Evolutionary conservation across 1,284 basidiomycete species (phyloP), one percentile per base, ranked within the genome.

Genomic region (Caloboletus firmus): DNA sequence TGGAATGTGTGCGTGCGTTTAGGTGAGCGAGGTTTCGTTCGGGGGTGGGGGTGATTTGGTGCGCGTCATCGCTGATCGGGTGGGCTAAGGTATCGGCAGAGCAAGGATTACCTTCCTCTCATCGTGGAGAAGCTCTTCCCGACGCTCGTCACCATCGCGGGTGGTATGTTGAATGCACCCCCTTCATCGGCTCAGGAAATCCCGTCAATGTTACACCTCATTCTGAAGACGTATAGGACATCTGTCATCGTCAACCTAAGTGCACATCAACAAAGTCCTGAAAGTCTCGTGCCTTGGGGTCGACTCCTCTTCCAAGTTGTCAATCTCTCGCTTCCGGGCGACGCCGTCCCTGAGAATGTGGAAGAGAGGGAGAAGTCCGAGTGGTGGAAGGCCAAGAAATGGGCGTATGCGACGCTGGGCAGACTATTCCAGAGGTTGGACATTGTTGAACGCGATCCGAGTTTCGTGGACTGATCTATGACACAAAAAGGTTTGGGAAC

Each of bases 341-440:
- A 84, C 2, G 81, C 76, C 20, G 80, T 91, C 0, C 87, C 89
- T 1, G 80, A 81, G 30, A 82, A 89, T 55, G 79, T 83, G 57
- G 88, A 91, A 5, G 87, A 89, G 31, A 76, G 87, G 37, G 90
- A 94, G 70, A 76, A 77, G 47, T 83, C 77, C 52, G 87, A 91
- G 60, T 95, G 92, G 92, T 91, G 89, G 86, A 89, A 87, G 65
- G 82, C 87, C 6, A 95, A 94, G 74, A 95, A 95, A 67, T 93
- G 92, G 91, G 88, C 92, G 1, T 93, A 87, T 67, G 82, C 79
- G 32, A 83, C 83, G 40, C 75, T 93, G 10, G 87, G 87, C 18
- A 75, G 86, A 28, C 74, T 92, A 22, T 92, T 92, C 77, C 87
- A 88, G 63, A 77, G 87, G 82, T 86, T 51, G 4, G 72, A 5